Base-by-base conservation (phyloP, 2,329 filamentous ascomycete genomes). In the Juglanconis juglandina region DNA sequence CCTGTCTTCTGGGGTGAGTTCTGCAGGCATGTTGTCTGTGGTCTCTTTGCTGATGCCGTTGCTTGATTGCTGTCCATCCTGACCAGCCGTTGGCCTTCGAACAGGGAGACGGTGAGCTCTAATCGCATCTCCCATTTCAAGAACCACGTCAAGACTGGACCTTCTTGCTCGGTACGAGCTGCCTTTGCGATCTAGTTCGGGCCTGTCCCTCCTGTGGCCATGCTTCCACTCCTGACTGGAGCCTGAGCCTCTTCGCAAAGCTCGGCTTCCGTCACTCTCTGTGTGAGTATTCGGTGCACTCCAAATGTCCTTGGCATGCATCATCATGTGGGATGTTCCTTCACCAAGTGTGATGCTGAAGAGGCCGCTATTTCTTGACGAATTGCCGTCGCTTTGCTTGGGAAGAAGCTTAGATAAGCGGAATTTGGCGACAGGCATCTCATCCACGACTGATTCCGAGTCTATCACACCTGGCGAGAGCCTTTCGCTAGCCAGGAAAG, bases 71-170 rank as follows among this genome's bases (percentile, higher is more conserved):
- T 33, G 24, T 33, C 35, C 11, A 44, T 17, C 17, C 11, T n/a
- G 11, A 34, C 47, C 14, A n/a, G 11, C n/a, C 48, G 13, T 51
- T 13, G 60, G 41, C n/a, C 53, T 41, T 33, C n/a, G 39, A 44
- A 50, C 32, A 5, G 24, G 11, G 8, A 55, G 52, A 17, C 62
- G 56, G 32, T 53, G 49, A 11, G 56, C 37, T 46, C 39, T 59
- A 32, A 44, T 56, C 39, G 50, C 24, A 56, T 61, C 62, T 14
- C 62, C 62, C 33, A n/a, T 59, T 41, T 62, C 49, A 17, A 34
- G 60, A 5, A 62, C 49, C 17, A 63, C 51, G 11, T 63, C 62
- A 24, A 63, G 50, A 34, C 62, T 63, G 6, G 56, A 54, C 41
- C 54, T 62, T 9, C 35, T 55, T 2, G 24, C n/a, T 5, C 17